Base-by-base conservation (phyloP, 1,284 basidiomycete species). In the Sporisorium graminicola region DNA sequence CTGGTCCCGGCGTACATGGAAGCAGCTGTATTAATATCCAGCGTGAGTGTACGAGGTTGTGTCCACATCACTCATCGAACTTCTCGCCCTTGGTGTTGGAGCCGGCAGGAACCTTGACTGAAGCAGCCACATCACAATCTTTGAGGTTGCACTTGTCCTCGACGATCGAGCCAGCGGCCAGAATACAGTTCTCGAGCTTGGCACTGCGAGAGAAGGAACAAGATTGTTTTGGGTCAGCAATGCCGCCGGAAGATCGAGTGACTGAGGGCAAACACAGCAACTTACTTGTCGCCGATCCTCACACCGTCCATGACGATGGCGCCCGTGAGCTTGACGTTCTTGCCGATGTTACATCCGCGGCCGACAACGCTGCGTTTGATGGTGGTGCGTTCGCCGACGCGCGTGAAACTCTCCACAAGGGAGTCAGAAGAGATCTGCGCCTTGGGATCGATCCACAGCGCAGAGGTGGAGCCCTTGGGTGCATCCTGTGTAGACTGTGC, bases 361-460 rank as follows among this genome's bases (percentile, higher is more conserved):
- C 96, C 96, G 26, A 98, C 90, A 24, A 95, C 89, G 9, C 92
- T 93, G 76, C 92, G 92, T 86, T 97, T 98, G 86, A 99, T 91
- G 35, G 88, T 91, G 20, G 93, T 91, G 49, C 91, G 91, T 83
- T 98, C 95, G 7, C 91, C 92, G 7, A 99, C 88, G 56, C 90
- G 90, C 12, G 93, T 93, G 4, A 91, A 93, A 52, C 91, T 90
- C 8, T 92, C 94, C 14, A 98, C 88, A 65, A 94, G 89, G 13
- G 91, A 92, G 86, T 98, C 95, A 3, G 90, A 87, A 1, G 94
- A 95, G 77, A 98, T 93, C 78, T 93, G 92, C 1, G 93, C 91
- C 77, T 91, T 92, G 12, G 91, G 87, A 82, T 94, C 92, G 60
- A 94, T 75, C 33, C 64, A 64, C 43, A 52, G 64, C 3, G 43